These are phyloP conservation scores for Talaromyces pinophilus DNA, from an alignment of 2,329 filamentous ascomycete genomes.

Conservation along the genomic window DNA sequence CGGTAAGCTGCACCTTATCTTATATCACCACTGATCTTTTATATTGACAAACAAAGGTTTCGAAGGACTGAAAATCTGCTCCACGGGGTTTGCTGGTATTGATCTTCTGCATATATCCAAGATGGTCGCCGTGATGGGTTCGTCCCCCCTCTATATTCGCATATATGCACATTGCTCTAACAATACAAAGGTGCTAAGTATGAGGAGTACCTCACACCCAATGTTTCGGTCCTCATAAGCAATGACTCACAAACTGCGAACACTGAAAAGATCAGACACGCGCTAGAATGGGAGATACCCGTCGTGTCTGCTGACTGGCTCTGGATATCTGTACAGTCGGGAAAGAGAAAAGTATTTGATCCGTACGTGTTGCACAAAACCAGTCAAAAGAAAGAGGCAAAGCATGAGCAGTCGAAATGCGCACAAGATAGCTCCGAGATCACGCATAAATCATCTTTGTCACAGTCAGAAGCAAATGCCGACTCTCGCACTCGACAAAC, in stretches of 20 bases:
- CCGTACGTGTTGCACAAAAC: slow-evolving; percentile 41
- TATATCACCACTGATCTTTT: background rate
- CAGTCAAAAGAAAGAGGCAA: background rate
- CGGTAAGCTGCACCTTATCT: slow-evolving; percentile 37
- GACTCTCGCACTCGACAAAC: background rate
- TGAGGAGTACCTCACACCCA: slow-evolving; percentile 71
- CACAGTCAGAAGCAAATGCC: background rate
- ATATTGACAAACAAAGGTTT: slow-evolving; percentile 56
- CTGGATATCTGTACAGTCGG: slow-evolving; percentile 69
- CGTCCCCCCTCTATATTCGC: slow-evolving; percentile 24
- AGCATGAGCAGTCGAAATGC: background rate
- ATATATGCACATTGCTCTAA: slow-evolving; percentile 27
- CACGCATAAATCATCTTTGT: background rate
- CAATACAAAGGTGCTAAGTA: slow-evolving; percentile 65
- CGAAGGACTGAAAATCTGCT: slow-evolving; percentile 69
- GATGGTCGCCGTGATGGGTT: slow-evolving; percentile 69
- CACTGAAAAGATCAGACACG: slow-evolving; percentile 76
- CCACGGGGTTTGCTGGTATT: slow-evolving; percentile 78
- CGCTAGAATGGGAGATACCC: slow-evolving; percentile 72
- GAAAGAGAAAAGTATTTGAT: slow-evolving; percentile 52
- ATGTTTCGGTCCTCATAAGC: slow-evolving; percentile 77
- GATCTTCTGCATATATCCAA: slow-evolving; percentile 84
- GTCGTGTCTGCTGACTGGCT: slow-evolving; percentile 83
- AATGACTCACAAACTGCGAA: slow-evolving; percentile 55
- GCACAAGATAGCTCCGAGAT: background rate